Evolutionary conservation across 2,329 filamentous ascomycete genomes (phyloP).

Genomic region (Epichloe gansuensis): DNA sequence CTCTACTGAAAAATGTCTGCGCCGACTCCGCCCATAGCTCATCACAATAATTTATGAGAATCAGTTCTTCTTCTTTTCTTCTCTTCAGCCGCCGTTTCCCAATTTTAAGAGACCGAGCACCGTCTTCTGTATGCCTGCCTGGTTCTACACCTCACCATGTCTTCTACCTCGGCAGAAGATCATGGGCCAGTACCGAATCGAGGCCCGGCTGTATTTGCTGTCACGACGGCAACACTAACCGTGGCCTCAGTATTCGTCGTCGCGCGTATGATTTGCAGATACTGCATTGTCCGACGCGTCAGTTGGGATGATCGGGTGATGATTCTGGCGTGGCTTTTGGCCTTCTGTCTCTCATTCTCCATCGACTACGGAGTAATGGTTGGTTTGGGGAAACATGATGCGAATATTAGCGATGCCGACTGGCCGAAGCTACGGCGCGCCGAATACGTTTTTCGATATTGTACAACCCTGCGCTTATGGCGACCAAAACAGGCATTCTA

Average conservation of each 20-base stretch:
- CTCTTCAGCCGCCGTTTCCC: not conserved
- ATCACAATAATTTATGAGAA: not conserved
- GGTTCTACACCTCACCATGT: constrained; percentile 4
- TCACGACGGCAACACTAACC: constrained; percentile 56
- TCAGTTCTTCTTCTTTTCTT: not conserved
- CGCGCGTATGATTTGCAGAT: constrained; percentile 60
- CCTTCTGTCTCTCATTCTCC: constrained; percentile 54
- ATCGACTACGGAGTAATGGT: constrained; percentile 52
- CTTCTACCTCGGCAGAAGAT: constrained; percentile 4
- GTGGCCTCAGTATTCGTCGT: constrained; percentile 64
- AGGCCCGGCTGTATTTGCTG: constrained; percentile 52
- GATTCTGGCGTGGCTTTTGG: constrained; percentile 62
- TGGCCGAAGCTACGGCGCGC: constrained; percentile 40
- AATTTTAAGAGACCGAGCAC: not conserved
- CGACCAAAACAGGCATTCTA: constrained; percentile 84
- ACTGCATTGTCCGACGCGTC: constrained; percentile 58
- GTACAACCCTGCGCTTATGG: constrained; percentile 81
- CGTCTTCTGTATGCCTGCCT: constrained; percentile 3
- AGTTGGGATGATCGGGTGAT: constrained; percentile 75
- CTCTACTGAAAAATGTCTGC: constrained; percentile 1
- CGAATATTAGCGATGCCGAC: constrained; percentile 40
- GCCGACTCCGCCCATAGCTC: not conserved
- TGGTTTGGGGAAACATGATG: constrained; percentile 58
- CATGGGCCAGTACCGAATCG: constrained; percentile 30
- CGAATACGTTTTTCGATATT: constrained; percentile 53